Conservation (phyloP, 2,329 filamentous ascomycete genomes). For the Lecanoromycetidae sp. region DNA sequence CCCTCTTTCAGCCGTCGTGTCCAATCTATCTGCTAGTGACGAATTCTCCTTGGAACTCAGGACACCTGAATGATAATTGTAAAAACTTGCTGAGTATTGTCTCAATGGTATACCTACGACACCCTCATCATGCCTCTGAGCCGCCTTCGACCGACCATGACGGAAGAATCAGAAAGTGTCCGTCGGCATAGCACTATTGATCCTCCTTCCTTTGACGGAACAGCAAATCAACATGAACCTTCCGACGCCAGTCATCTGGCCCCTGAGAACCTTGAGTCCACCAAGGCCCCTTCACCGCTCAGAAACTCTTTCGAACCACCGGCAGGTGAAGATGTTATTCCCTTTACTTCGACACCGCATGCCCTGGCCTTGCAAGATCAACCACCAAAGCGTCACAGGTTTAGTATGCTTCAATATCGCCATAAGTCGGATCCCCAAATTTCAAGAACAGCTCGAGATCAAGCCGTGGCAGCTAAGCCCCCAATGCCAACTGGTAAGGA, state of each 20-base stretch:
- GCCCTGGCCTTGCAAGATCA: constrained; percentile 25
- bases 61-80: not conserved
- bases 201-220: not conserved
- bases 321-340: not conserved
- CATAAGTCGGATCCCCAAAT: constrained; percentile 90
- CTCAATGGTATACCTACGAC: constrained; percentile 6
- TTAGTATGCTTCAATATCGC: constrained; percentile 66
- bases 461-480: constrained; percentile 44
- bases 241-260: not conserved
- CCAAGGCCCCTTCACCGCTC: constrained; percentile 12
- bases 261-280: not conserved
- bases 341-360: not conserved
- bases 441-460: constrained; percentile 58
- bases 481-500: constrained; percentile 25
- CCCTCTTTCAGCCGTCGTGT: not conserved
- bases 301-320: constrained; percentile 13
- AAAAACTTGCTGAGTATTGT: not conserved
- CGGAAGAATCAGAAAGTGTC: constrained; percentile 6
- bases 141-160: constrained; percentile 9
- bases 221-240: not conserved
- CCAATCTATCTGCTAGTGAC: not conserved
- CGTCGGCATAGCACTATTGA: constrained; percentile 14
- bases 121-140: constrained; percentile 15
- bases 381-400: constrained; percentile 36
- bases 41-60: not conserved